A percentile compares a stretch with the other conserved stretches of the same genome.
Evolutionary conservation across 352 stramenopile genomes (phyloP).

Genomic region (Globisporangium barbulae): DNA sequence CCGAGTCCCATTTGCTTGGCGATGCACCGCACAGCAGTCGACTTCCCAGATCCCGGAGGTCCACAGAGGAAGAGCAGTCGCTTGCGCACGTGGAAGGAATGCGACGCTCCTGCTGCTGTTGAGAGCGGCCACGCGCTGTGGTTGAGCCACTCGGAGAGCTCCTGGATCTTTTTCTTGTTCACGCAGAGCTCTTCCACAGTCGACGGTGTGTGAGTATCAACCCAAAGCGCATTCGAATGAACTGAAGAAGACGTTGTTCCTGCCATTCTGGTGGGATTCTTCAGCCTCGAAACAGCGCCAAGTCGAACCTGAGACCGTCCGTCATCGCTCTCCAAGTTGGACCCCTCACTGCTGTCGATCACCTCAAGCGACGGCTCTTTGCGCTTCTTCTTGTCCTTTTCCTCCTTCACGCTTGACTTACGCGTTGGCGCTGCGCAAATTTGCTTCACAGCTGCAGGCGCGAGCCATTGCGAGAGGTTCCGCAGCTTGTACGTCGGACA

Average conservation of each 20-base stretch:
- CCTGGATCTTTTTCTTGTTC: slow-evolving; percentile 80
- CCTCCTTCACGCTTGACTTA: not conserved
- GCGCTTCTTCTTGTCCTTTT: not conserved
- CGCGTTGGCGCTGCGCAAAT: not conserved
- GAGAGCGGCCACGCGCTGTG: slow-evolving; percentile 21
- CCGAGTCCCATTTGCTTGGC: slow-evolving; percentile 37
- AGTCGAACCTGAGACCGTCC: not conserved
- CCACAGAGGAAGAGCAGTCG: slow-evolving; percentile 80
- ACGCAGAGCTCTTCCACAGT: slow-evolving; percentile 69
- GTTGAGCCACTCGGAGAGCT: slow-evolving; percentile 63
- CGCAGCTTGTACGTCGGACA: slow-evolving; percentile 22
- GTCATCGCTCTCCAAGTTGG: slow-evolving; percentile 14
- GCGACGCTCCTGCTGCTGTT: not conserved
- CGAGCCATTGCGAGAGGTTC: slow-evolving; percentile 44
- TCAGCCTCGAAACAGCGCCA: not conserved
- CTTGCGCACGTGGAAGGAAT: slow-evolving; percentile 25
- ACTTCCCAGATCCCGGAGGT: slow-evolving; percentile 79
- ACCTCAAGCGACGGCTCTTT: slow-evolving; percentile 18
- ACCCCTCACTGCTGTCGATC: slow-evolving; percentile 38
- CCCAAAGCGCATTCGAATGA: slow-evolving; percentile 36
- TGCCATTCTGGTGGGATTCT: not conserved
- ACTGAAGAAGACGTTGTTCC: not conserved
- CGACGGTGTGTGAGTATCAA: slow-evolving; percentile 37
- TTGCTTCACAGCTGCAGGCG: slow-evolving; percentile 14
- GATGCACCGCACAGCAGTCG: slow-evolving; percentile 65